Evolutionary conservation across 257 asterid genomes (phyloP).

Genomic region (Jasminum sambac): DNA sequence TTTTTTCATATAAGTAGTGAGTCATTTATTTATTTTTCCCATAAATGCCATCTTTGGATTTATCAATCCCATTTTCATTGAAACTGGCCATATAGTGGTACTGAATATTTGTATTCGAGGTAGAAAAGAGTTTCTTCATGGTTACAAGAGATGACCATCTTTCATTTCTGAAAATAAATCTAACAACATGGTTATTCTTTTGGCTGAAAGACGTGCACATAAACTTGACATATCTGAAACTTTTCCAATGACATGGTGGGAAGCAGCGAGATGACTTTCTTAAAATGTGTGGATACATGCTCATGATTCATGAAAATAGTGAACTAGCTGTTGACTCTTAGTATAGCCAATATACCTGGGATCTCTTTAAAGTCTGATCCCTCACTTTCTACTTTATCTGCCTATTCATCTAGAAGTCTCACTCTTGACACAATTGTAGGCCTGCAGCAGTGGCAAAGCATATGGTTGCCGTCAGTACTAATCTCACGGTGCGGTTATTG

Average conservation of each 20-base stretch:
- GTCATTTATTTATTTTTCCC: neutral
- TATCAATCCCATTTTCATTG: neutral
- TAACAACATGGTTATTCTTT: too few relatives aligned
- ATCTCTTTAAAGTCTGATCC: neutral
- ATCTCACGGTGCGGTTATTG: slow-evolving; percentile 58
- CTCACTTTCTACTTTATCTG: neutral
- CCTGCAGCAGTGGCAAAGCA: slow-evolving; percentile 98
- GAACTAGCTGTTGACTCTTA: neutral
- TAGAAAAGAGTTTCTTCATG: too few relatives aligned
- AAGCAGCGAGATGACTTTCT: neutral
- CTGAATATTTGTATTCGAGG: too few relatives aligned
- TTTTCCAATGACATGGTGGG: neutral
- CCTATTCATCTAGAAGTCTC: slow-evolving; percentile 13
- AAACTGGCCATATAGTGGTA: neutral
- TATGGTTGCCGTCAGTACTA: slow-evolving; percentile 99
- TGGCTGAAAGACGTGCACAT: neutral
- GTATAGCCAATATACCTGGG: neutral
- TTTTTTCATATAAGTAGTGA: neutral
- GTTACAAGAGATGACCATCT: too few relatives aligned
- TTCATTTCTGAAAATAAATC: too few relatives aligned
- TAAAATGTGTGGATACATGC: neutral
- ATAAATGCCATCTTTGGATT: neutral
- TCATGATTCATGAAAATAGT: neutral
- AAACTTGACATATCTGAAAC: neutral
- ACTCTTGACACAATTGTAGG: slow-evolving; percentile 41